Percentiles rank a stretch among this genome's conserved stretches.
These are phyloP conservation scores for Leccinum pachyderme DNA, from an alignment of 1,284 basidiomycete genomes.

Conservation along the genomic window DNA sequence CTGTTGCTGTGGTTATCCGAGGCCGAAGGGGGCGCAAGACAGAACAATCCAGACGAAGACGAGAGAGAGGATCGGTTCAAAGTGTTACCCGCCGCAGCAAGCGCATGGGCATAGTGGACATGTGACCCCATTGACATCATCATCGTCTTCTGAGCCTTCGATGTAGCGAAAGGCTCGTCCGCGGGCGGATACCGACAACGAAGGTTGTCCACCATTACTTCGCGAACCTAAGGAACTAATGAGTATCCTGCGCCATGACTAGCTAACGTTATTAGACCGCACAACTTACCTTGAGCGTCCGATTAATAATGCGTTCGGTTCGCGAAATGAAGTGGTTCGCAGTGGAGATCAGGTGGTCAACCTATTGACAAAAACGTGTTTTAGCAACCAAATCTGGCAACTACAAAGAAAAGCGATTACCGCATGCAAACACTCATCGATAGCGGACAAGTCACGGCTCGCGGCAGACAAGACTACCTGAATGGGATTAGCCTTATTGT, in stretches of 20 bases:
- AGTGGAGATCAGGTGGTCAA: slow-evolving; percentile 50
- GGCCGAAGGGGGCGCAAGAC: slow-evolving; percentile 36
- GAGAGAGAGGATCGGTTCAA: slow-evolving; percentile 17
- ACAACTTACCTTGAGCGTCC: slow-evolving; percentile 49
- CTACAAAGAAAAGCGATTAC: slow-evolving; percentile 18
- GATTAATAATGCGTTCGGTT: slow-evolving; percentile 48
- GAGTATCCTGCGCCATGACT: neutral
- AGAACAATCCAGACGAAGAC: slow-evolving; percentile 33
- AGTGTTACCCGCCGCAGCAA: neutral
- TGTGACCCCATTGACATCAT: neutral
- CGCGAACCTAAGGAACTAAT: slow-evolving; percentile 16
- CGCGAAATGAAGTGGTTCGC: slow-evolving; percentile 52
- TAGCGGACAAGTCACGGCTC: slow-evolving; percentile 51
- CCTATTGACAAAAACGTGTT: slow-evolving; percentile 33
- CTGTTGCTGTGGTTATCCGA: slow-evolving; percentile 13
- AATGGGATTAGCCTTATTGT: slow-evolving; percentile 38
- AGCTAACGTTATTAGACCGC: neutral
- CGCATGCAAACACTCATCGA: slow-evolving; percentile 40
- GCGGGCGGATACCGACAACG: slow-evolving; percentile 25
- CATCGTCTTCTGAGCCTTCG: neutral
- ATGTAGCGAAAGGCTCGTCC: slow-evolving; percentile 19
- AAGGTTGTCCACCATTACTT: slow-evolving; percentile 29
- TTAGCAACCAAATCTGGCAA: slow-evolving; percentile 17
- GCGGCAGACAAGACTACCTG: slow-evolving; percentile 49
- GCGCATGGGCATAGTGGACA: neutral